These are phyloP conservation scores for Lachancea nothofagi DNA, from an alignment of 805 yeast species.

Conservation along the genomic window DNA sequence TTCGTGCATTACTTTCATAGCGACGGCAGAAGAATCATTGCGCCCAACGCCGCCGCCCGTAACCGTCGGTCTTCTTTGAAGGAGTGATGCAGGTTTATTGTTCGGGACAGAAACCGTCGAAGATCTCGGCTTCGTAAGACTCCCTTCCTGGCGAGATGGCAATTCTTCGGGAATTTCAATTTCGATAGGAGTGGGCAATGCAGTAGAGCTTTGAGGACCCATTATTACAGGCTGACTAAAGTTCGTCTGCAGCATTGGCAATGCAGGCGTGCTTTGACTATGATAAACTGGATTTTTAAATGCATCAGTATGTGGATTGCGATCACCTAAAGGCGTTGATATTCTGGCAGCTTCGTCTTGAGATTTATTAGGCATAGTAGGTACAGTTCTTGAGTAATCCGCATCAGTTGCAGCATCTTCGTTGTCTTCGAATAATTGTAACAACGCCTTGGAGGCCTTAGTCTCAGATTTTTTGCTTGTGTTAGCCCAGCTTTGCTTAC, in stretches of 20 bases:
- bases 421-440: conserved; percentile 60
- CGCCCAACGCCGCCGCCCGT: conserved; percentile 31
- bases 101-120: conserved; percentile 28
- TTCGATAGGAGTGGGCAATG: conserved; percentile 52
- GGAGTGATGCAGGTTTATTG: conserved; percentile 21
- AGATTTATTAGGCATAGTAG: conserved; percentile 16
- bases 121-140: conserved; percentile 34
- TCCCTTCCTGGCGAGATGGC: conserved; percentile 24
- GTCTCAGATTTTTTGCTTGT: conserved; percentile 26
- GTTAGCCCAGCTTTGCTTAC: conserved; percentile 24
- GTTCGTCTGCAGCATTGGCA: conserved; percentile 28
- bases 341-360: conserved; percentile 3
- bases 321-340: conserved; percentile 8
- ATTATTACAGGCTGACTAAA: conserved; percentile 18
- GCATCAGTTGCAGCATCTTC: conserved; percentile 23
- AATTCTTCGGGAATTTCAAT: conserved; percentile 58
- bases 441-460: conserved; percentile 63
- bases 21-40: conserved; percentile 11
- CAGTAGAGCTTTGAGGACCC: conserved; percentile 29
- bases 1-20: conserved; percentile 16
- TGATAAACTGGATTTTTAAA: conserved; percentile 15
- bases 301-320: conserved; percentile 17
- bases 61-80: conserved; percentile 27
- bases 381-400: conserved; percentile 18
- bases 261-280: conserved; percentile 28